Percentiles rank a stretch among this genome's conserved stretches.
phyloP scores from a whole-genome alignment of 345 rosid species.

The Moringa oleifera region DNA sequence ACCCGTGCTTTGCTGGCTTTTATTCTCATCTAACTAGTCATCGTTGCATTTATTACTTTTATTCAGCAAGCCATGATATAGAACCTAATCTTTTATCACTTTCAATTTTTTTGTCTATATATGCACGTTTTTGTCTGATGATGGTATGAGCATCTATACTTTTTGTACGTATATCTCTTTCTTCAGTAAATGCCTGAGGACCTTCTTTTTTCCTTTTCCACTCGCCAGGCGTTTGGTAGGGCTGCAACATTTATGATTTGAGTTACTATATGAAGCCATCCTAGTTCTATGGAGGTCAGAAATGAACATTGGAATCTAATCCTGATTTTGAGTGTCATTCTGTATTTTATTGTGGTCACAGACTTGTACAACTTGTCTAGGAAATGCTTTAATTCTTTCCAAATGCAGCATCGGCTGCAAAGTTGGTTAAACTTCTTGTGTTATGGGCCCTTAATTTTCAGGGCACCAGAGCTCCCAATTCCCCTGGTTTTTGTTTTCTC shows the following conservation, averaged over 20 bases:
- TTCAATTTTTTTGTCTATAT: too few species aligned
- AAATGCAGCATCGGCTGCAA: too few species aligned
- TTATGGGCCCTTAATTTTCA: too few species aligned
- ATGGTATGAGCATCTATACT: too few species aligned
- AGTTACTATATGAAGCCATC: background rate
- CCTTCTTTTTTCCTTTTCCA: background rate
- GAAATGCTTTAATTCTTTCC: too few species aligned
- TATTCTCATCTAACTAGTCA: background rate
- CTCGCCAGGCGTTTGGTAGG: conserved; percentile 30
- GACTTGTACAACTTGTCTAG: too few species aligned
- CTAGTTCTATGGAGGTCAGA: background rate
- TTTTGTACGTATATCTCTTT: background rate
- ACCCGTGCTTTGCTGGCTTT: too few species aligned
- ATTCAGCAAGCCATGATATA: background rate
- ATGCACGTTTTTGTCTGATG: too few species aligned
- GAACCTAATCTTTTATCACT: background rate
- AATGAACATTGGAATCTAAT: background rate
- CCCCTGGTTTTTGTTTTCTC: too few species aligned
- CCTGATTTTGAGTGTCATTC: background rate
- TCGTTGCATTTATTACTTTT: background rate
- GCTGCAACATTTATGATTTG: conserved; percentile 27
- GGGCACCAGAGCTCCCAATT: too few species aligned
- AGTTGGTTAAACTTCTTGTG: too few species aligned
- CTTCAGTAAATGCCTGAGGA: background rate
- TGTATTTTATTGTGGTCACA: background rate